Evolutionary conservation across 148 eudicot species (phyloP).

Genomic region (Rhododendron mucronatum): DNA sequence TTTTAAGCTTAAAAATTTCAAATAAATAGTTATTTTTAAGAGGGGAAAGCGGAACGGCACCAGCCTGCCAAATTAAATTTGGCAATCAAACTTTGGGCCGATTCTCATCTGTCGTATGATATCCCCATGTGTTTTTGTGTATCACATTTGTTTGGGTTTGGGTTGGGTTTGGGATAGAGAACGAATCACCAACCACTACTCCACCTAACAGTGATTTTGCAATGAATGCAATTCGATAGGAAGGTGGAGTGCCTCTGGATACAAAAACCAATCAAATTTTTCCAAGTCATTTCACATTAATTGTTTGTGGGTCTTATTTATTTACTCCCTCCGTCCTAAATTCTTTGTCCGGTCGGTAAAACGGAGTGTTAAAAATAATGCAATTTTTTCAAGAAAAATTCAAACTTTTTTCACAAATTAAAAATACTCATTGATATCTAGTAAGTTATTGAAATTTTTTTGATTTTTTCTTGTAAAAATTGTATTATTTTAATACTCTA

Average conservation of each 20-base stretch:
- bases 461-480: too few relatives aligned
- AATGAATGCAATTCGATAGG: not conserved
- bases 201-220: constrained; percentile 33
- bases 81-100: not conserved
- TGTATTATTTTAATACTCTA: too few relatives aligned
- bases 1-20: too few relatives aligned
- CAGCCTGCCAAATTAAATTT: not conserved
- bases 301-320: not conserved
- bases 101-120: not conserved
- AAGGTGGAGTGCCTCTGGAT: not conserved
- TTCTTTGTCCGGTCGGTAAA: too few relatives aligned
- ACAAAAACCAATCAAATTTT: not conserved
- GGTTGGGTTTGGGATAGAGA: constrained; percentile 29
- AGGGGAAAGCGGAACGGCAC: too few relatives aligned
- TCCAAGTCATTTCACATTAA: not conserved
- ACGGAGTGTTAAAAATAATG: too few relatives aligned
- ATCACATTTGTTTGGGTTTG: constrained; percentile 15
- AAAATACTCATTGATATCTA: too few relatives aligned
- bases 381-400: too few relatives aligned
- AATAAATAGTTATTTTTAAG: too few relatives aligned
- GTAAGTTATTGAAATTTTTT: too few relatives aligned
- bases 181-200: constrained; percentile 22
- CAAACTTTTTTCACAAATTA: too few relatives aligned
- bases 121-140: not conserved
- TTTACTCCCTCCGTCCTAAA: too few relatives aligned